Base-by-base conservation (phyloP, 148 eudicot species). In the Chenopodium quinoa region DNA sequence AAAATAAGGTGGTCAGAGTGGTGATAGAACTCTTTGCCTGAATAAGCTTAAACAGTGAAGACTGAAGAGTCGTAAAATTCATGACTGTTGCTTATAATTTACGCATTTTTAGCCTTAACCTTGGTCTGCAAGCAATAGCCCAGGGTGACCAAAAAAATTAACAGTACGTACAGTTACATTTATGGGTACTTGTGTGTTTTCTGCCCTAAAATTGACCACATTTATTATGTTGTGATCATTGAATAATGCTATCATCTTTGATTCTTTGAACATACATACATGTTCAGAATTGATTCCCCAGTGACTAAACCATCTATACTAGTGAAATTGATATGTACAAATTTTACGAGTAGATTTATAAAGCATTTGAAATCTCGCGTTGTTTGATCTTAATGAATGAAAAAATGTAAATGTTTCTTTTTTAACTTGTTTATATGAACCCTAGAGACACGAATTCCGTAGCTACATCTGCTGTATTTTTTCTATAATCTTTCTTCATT, bases 161-260 rank as follows among this genome's bases (percentile, higher is more conserved):
- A 40, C 44, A 40, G 44, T 40, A 40, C 44, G 68, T 31, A 46
- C 23, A 10, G 82, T 72, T 72, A n/a, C 34, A 50, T 80, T 25
- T 27, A 44, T 60, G 71, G 82, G 82, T 72, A 80, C 82, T 72
- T 80, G 82, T 79, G 82, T 34, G 23, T 80, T n/a, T 67, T 25
- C 20, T 52, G 75, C 54, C 56, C 34, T 1, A 60, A 80, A n/a
- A 71, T 80, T 80, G 82, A 80, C 77, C 63, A 19, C 82, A 80
- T 80, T 73, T 80, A 80, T 80, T 7, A 44, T 64, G 25, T 37
- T 71, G 48, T 71, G 23, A 44, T 40, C 25, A 40, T 71, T 71
- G 4, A 27, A 27, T 14, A 29, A 62, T 40, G 71, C 20, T 22
- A 44, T n/a, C 52, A 71, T 14, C 25, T 71, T 22, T 20, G 27